These are phyloP conservation scores for Afroboletus lepidellus DNA, from an alignment of 1,284 basidiomycete species.

Conservation along the genomic window DNA sequence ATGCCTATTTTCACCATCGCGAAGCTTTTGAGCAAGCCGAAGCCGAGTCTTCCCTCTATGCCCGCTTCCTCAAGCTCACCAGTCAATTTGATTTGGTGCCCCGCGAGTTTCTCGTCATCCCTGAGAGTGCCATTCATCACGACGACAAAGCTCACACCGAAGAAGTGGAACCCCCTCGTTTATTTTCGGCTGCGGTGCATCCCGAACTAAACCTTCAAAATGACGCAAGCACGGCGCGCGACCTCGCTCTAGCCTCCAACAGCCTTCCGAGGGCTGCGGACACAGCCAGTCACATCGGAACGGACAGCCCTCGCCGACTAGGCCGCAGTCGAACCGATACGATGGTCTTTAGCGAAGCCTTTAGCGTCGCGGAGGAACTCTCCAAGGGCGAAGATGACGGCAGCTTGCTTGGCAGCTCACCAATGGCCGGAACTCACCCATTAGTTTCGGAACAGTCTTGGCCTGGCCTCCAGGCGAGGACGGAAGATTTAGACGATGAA, in stretches of 20 bases:
- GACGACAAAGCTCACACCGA: constrained; percentile 30
- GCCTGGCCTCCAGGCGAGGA: constrained; percentile 11
- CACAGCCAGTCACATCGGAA: constrained; percentile 22
- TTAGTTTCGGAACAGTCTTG: constrained; percentile 11
- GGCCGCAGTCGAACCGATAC: constrained; percentile 71
- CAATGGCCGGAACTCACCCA: constrained; percentile 9
- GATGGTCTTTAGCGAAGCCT: constrained; percentile 68
- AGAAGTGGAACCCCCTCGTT: constrained; percentile 45
- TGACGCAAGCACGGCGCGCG: constrained; percentile 14
- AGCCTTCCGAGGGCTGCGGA: constrained; percentile 30
- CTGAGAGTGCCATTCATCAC: constrained; percentile 39
- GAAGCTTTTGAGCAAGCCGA: constrained; percentile 90
- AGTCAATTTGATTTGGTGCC: constrained; percentile 82
- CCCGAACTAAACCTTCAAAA: constrained; percentile 24
- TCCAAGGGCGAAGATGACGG: constrained; percentile 31
- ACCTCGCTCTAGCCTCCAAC: neutral
- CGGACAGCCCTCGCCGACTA: constrained; percentile 51
- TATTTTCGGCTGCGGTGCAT: constrained; percentile 47
- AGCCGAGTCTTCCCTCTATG: constrained; percentile 88
- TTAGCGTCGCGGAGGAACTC: constrained; percentile 42
- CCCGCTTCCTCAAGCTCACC: constrained; percentile 85
- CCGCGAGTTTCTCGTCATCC: constrained; percentile 80
- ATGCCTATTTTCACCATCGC: constrained; percentile 92
- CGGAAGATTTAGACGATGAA: constrained; percentile 28
- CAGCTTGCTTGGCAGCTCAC: constrained; percentile 15